phyloP scores from a whole-genome alignment of 495 filamentous ascomycete genomes.

The Daldinia loculata region DNA sequence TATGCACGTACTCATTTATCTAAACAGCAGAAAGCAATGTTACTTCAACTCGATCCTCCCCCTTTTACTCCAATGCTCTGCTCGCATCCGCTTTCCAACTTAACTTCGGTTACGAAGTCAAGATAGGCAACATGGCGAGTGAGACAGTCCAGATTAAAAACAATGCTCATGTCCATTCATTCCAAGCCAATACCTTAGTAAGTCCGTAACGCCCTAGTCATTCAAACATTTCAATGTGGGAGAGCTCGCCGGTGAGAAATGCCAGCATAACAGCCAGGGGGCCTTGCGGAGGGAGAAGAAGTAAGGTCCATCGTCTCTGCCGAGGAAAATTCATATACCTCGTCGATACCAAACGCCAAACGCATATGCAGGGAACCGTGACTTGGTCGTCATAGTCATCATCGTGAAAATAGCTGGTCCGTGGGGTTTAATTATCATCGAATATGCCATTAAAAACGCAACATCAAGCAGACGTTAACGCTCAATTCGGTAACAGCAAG shows the following conservation, averaged over 20 bases:
- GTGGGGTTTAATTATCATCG: slow-evolving; percentile 28
- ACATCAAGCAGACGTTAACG: slow-evolving; percentile 22
- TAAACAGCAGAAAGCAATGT: slow-evolving; percentile 18
- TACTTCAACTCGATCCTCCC: slow-evolving; percentile 25
- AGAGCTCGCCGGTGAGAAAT: background rate
- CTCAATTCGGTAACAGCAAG: slow-evolving; percentile 4
- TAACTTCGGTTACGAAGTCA: background rate
- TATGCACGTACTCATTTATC: slow-evolving; percentile 45
- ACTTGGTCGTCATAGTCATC: slow-evolving; percentile 46
- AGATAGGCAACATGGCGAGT: slow-evolving; percentile 8
- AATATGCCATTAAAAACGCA: slow-evolving; percentile 35
- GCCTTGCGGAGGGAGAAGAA: slow-evolving; percentile 11
- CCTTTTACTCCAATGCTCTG: slow-evolving; percentile 34
- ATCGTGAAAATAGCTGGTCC: slow-evolving; percentile 44
- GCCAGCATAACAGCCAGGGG: slow-evolving; percentile 10
- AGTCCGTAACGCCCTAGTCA: slow-evolving; percentile 34
- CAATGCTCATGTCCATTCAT: slow-evolving; percentile 27
- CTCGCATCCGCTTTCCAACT: slow-evolving; percentile 21
- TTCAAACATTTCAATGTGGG: slow-evolving; percentile 17
- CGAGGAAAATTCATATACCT: slow-evolving; percentile 31
- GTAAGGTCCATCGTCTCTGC: slow-evolving; percentile 19
- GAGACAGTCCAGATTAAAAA: slow-evolving; percentile 25
- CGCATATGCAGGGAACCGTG: slow-evolving; percentile 45
- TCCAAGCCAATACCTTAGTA: slow-evolving; percentile 17
- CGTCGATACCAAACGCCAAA: slow-evolving; percentile 43